Conservation (phyloP, 148 eudicot genomes). For the Pouteria glomerata region DNA sequence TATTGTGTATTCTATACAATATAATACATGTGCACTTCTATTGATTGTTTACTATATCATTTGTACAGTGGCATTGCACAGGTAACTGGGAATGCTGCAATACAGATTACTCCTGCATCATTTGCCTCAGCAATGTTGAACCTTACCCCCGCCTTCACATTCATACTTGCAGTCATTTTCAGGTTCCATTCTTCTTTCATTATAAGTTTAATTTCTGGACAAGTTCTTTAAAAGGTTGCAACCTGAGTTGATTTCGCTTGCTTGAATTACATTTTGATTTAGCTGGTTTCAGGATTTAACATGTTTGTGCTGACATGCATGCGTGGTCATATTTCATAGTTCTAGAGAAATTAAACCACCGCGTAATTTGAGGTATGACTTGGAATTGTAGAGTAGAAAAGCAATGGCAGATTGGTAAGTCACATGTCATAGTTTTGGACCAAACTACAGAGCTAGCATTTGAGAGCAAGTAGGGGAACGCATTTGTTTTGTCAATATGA, state of each 20-base stretch:
- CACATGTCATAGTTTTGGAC: neutral
- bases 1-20: neutral
- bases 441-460: neutral
- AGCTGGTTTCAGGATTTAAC: neutral
- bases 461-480: no score
- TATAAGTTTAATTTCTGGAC: neutral
- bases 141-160: slow-evolving; percentile 79
- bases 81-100: slow-evolving; percentile 64
- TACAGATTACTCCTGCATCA: slow-evolving; percentile 53
- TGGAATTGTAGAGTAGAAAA: neutral
- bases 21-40: no score
- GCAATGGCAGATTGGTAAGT: neutral
- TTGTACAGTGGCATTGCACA: slow-evolving; percentile 57
- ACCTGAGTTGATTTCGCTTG: neutral
- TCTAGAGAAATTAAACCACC: neutral
- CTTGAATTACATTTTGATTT: neutral
- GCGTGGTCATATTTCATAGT: neutral
- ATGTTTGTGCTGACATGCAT: neutral
- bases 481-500: no score
- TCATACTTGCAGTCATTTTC: slow-evolving; percentile 67
- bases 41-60: no score
- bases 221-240: neutral
- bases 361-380: neutral
- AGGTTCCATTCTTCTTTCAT: slow-evolving; percentile 24
- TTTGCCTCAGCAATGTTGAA: slow-evolving; percentile 74